Evolutionary conservation across 2,329 filamentous ascomycete genomes (phyloP).

Genomic region (Fusarium nematophilum): DNA sequence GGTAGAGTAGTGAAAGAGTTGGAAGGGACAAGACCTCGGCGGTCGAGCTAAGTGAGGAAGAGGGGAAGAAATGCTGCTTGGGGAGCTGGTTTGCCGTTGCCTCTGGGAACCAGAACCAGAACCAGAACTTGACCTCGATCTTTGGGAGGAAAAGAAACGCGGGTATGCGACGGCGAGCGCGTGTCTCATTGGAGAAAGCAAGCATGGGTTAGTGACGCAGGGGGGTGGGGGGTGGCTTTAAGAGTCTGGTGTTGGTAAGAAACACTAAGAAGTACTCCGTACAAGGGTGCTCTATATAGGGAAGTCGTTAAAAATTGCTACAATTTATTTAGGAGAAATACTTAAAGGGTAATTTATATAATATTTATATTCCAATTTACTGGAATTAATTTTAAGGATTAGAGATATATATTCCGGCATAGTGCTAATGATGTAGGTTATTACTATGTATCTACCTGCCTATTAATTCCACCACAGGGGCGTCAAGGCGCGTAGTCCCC

Average conservation of each 20-base stretch:
- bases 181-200: slow-evolving; percentile 36
- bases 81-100: slow-evolving; percentile 10
- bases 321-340: too few relatives aligned
- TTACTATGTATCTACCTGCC: too few relatives aligned
- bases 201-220: slow-evolving; percentile 13
- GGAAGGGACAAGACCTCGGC: not conserved
- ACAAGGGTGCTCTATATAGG: too few relatives aligned
- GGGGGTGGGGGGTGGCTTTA: slow-evolving; percentile 30
- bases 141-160: slow-evolving; percentile 29
- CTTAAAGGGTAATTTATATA: too few relatives aligned
- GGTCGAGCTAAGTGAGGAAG: not conserved
- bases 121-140: too few relatives aligned
- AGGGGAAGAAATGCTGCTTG: not conserved
- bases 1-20: not conserved
- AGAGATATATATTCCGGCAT: too few relatives aligned
- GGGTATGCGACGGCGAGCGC: slow-evolving; percentile 40
- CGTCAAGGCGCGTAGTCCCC: not conserved
- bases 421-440: too few relatives aligned
- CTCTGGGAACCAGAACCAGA: slow-evolving; percentile 1
- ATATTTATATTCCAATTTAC: too few relatives aligned
- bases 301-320: too few relatives aligned
- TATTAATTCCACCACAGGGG: not conserved
- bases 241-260: too few relatives aligned
- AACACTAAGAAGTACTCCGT: too few relatives aligned
- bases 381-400: too few relatives aligned